Base-by-base conservation (phyloP, 306 rosid species). In the Castanea crenata region DNA sequence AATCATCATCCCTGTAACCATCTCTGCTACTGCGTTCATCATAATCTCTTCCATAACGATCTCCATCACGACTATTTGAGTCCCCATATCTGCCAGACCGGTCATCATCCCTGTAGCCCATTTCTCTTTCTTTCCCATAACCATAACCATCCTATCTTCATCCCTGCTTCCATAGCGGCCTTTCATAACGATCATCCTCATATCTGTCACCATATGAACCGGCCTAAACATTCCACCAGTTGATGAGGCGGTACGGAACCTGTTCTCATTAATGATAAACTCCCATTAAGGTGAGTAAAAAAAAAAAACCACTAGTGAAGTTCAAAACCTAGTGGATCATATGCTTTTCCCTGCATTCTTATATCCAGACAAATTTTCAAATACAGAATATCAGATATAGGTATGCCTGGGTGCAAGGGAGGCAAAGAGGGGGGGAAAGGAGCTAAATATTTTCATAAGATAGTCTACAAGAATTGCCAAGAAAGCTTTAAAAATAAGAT, bases 111-210 rank as follows among this genome's bases (percentile, higher is more conserved):
- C 84, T 90, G 77, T 71, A 86, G 56, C 94, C 91, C 88, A 84
- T 75, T 74, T 95, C 99, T 83, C 86, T 91, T 79, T 95, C 99
- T 83, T 87, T 94, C 44, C 97, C 98, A 84, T 87, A 89, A 49
- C 87, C 90, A 81, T 77, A 78, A 51, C 88, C 93, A 83, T 92
- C 86, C 90, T 88, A 73, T 92, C 94, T 74, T 91, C 95, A 76
- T 91, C 93, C 81, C 89, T 88, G 83, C 85, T 82, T 70, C 92
- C 91, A 62, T 79, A 77, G 31, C 76, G 82, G 46, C 86, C 77
- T n/a, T 77, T 82, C 89, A 41, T 86, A 87, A 64, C 93, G 92
- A 89, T 93, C 97, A 68, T 90, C 98, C 15, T 93, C 98, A 82
- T 88, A 88, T 79, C 85, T 86, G 62, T 94, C 97, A 62, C 93